Evolutionary conservation across 2,329 filamentous ascomycete species (phyloP), one percentile per base, ranked within the genome.

Genomic region (Trichoderma koningii): DNA sequence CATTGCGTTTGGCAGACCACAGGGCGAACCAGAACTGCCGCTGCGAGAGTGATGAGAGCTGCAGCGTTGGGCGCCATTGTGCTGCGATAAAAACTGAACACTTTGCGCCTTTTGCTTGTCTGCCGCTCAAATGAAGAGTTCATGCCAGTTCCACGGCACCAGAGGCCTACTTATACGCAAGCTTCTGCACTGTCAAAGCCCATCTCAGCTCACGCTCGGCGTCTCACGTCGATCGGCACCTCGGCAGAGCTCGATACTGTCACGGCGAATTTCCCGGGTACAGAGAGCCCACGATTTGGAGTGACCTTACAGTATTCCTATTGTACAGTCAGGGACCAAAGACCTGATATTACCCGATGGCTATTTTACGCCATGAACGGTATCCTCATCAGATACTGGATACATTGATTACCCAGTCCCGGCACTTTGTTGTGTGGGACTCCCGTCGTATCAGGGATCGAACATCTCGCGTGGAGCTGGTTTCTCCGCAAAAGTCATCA

Each of bases 1-100:
- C 65, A 66, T 15, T 48, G 26, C 15, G 65, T 66, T 42, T 66
- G 65, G 17, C 53, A 61, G 26, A 38, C 53, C 10, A 45, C 65
- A n/a, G 48, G 53, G 30, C 41, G 53, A 28, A 66, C n/a, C 42
- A 66, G 53, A n/a, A 60, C 7, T 4, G 45, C 30, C 26, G 34
- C 60, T 52, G 65, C 52, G 4, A 66, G n/a, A 17, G 57, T 41
- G 34, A 38, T 4, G 17, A 60, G 45, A 34, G 44, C 14, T 21
- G 23, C 19, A 44, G 48, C 47, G 12, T 21, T 7, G 30, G 34
- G 30, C 21, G 56, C 45, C 56, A 60, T 60, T 38, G 45, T 50
- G 56, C 30, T 60, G 30, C 48, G 56, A 50, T 15, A 10, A 23
- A 38, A 14, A 38, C 21, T 41, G 10, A 5, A 60, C 17, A n/a